Percentiles rank a stretch among this genome's conserved stretches.
Evolutionary conservation across 257 asterid species (phyloP).

Genomic region (Schizonepeta tenuifolia): DNA sequence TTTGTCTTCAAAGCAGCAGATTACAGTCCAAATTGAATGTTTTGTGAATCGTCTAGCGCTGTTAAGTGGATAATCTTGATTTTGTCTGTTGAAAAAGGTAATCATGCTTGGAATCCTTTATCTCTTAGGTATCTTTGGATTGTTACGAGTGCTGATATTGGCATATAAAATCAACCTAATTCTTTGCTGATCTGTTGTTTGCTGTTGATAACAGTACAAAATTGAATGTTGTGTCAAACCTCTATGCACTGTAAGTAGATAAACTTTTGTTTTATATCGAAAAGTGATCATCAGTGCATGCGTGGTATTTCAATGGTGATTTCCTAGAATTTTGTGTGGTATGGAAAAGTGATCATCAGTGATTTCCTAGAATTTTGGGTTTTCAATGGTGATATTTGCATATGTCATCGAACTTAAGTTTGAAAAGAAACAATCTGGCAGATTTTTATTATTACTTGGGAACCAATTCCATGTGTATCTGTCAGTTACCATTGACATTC

Average conservation of each 20-base stretch:
- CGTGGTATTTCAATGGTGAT: too few species aligned
- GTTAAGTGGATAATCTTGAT: background rate
- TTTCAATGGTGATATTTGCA: slow-evolving; percentile 12
- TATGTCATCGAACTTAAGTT: background rate
- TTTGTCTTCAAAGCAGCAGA: slow-evolving; percentile 18
- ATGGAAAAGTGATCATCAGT: background rate
- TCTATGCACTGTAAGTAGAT: slow-evolving; percentile 8
- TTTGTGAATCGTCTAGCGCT: background rate
- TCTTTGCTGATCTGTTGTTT: slow-evolving; percentile 7
- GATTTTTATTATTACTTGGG: background rate
- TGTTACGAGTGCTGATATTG: background rate
- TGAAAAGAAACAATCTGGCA: slow-evolving; percentile 1
- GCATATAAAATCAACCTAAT: background rate
- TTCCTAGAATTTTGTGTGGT: too few species aligned
- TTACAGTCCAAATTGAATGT: background rate
- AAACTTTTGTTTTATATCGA: background rate
- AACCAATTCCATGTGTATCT: background rate
- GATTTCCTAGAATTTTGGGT: too few species aligned
- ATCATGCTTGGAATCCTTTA: background rate
- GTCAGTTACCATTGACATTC: background rate
- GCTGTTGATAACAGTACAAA: background rate
- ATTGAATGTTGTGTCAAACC: slow-evolving; percentile 6
- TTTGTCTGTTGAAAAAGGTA: background rate
- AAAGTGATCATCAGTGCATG: background rate
- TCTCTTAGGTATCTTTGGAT: background rate